phyloP scores from a whole-genome alignment of 2,329 filamentous ascomycete species.

The Fusarium nematophilum region DNA sequence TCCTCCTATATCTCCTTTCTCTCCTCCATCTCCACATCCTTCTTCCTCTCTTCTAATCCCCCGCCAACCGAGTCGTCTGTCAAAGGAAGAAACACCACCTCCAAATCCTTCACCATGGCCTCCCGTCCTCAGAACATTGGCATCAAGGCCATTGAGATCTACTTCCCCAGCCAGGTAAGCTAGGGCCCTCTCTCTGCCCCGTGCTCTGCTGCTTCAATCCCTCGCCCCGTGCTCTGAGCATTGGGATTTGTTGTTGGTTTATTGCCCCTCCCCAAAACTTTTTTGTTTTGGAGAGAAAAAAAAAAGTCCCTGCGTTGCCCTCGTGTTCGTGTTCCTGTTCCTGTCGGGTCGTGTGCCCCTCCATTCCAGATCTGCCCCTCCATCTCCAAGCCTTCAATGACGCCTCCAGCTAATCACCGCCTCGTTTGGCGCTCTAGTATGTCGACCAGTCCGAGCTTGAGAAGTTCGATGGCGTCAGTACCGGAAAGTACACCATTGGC shows the following conservation, averaged over 20 bases:
- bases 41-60: constrained; percentile 22
- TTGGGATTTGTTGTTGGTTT: constrained; percentile 25
- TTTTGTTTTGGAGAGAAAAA: constrained; percentile 28
- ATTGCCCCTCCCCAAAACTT: constrained; percentile 37
- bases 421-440: constrained; percentile 66
- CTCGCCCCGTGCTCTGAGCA: constrained; percentile 21
- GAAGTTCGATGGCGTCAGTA: constrained; percentile 84
- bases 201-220: constrained; percentile 7
- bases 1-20: constrained; percentile 21
- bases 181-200: constrained; percentile 10
- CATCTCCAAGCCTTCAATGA: constrained; percentile 28
- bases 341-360: constrained; percentile 42
- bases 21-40: constrained; percentile 31
- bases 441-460: constrained; percentile 86
- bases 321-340: constrained; percentile 27
- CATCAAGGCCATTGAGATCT: constrained; percentile 93
- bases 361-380: constrained; percentile 40
- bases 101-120: constrained; percentile 66
- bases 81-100: constrained; percentile 13
- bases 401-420: constrained; percentile 44
- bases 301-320: constrained; percentile 37
- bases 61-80: constrained; percentile 20
- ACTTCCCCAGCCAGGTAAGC: constrained; percentile 86
- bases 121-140: constrained; percentile 86
- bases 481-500: constrained; percentile 91